Evolutionary conservation across 1,284 basidiomycete species (phyloP).

Genomic region (Pterulicium gracile): DNA sequence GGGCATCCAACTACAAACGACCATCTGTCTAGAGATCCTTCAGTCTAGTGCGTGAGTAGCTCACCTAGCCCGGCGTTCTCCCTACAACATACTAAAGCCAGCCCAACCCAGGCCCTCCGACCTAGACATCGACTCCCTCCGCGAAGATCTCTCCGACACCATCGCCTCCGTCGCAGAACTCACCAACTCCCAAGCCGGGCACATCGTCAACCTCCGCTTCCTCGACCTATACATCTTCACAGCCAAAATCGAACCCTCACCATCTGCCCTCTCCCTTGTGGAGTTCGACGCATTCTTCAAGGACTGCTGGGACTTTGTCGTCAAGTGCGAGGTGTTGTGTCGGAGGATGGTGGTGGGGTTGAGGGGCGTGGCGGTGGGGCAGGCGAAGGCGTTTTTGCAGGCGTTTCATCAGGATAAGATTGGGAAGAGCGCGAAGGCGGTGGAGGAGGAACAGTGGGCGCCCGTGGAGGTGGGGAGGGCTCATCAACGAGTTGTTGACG

Average conservation of each 20-base stretch:
- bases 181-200: constrained; percentile 73
- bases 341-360: constrained; percentile 88
- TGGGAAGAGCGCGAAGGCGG: constrained; percentile 76
- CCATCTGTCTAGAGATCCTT: constrained; percentile 51
- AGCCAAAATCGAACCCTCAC: neutral
- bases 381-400: constrained; percentile 85
- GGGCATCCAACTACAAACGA: constrained; percentile 57
- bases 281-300: constrained; percentile 80
- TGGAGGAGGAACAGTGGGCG: constrained; percentile 87
- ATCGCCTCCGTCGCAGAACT: constrained; percentile 77
- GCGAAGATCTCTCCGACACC: constrained; percentile 60
- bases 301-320: constrained; percentile 82
- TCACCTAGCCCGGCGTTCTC: too few species aligned
- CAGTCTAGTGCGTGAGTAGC: too few species aligned
- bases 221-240: too few species aligned
- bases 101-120: too few species aligned
- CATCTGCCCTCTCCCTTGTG: constrained; percentile 59
- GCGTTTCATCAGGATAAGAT: constrained; percentile 80
- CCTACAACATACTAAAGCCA: too few species aligned
- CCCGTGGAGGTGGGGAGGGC: constrained; percentile 59
- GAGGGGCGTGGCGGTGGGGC: constrained; percentile 72
- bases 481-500: constrained; percentile 63
- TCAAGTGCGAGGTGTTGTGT: constrained; percentile 77
- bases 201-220: constrained; percentile 64
- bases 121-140: constrained; percentile 33